A percentile compares a stretch with the other conserved stretches of the same genome.
These are phyloP conservation scores for Moesziomyces sp. DNA, from an alignment of 1,284 basidiomycete genomes.

Conservation along the genomic window DNA sequence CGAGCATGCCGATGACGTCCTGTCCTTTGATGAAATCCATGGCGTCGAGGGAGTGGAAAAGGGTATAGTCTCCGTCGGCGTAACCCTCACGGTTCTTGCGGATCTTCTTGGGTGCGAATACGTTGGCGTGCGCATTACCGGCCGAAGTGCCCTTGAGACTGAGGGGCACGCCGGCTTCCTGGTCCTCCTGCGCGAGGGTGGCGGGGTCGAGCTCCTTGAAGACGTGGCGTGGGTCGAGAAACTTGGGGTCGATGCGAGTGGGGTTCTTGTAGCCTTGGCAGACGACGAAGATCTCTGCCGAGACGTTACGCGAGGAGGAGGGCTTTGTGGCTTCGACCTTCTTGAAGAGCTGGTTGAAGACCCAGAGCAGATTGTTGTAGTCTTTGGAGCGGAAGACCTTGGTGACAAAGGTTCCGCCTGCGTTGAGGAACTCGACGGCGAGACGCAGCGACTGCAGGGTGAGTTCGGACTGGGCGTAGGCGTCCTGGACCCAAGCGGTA, in stretches of 20 bases:
- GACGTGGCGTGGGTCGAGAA: constrained; percentile 95
- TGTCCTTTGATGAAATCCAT: constrained; percentile 77
- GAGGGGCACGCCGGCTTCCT: constrained; percentile 40
- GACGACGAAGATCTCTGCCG: constrained; percentile 99
- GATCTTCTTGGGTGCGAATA: constrained; percentile 98
- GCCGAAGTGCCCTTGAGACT: constrained; percentile 57
- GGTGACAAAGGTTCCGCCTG: constrained; percentile 90
- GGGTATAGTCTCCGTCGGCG: constrained; percentile 90
- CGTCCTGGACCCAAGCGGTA: constrained; percentile 99
- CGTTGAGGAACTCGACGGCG: constrained; percentile 92
- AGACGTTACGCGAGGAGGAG: constrained; percentile 97
- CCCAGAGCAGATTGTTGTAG: constrained; percentile 99
- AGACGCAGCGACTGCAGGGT: constrained; percentile 95
- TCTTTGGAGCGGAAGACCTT: constrained; percentile 99
- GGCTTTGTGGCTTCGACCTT: constrained; percentile 99
- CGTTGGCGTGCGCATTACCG: constrained; percentile 73
- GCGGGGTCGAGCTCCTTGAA: constrained; percentile 84
- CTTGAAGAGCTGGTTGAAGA: constrained; percentile 94
- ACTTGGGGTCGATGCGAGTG: constrained; percentile 95
- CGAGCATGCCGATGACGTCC: constrained; percentile 77
- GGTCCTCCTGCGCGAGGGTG: constrained; percentile 17
- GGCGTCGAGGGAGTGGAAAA: constrained; percentile 82
- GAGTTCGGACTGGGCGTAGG: constrained; percentile 95
- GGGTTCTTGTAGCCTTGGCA: constrained; percentile 96
- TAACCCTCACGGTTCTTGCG: constrained; percentile 93